Conservation (phyloP, 345 rosid species). For the Citrus sp. region DNA sequence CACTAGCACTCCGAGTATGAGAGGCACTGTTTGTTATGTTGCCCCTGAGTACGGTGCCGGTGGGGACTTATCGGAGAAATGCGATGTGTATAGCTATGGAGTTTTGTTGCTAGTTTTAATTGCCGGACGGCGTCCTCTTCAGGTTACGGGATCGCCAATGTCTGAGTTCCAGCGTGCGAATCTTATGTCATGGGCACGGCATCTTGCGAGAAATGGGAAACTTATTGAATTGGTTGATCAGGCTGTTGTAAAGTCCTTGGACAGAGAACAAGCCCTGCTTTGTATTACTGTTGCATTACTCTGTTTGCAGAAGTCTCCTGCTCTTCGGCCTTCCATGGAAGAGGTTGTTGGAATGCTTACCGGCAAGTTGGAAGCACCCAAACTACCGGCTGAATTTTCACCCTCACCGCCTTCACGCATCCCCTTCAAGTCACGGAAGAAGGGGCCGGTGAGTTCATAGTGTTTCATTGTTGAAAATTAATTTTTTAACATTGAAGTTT, state of each 20-base stretch:
- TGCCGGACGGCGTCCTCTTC: slow-evolving; percentile 86
- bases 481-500: not conserved
- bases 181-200: slow-evolving; percentile 85
- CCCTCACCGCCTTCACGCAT: slow-evolving; percentile 72
- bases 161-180: slow-evolving; percentile 84
- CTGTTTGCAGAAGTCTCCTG: slow-evolving; percentile 83
- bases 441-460: slow-evolving; percentile 29
- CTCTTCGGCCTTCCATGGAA: slow-evolving; percentile 68
- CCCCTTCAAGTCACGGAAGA: slow-evolving; percentile 50
- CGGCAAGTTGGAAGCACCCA: slow-evolving; percentile 51
- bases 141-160: slow-evolving; percentile 68
- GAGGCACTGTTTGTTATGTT: slow-evolving; percentile 89
- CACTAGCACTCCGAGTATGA: slow-evolving; percentile 93
- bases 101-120: slow-evolving; percentile 70
- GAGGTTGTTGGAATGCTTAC: slow-evolving; percentile 77
- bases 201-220: slow-evolving; percentile 69
- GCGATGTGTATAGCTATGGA: slow-evolving; percentile 88
- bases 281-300: slow-evolving; percentile 78
- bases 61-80: slow-evolving; percentile 71
- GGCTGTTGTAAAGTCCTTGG: slow-evolving; percentile 46
- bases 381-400: slow-evolving; percentile 72
- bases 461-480: not conserved
- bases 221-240: slow-evolving; percentile 79
- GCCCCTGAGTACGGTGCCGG: slow-evolving; percentile 92
- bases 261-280: slow-evolving; percentile 66